A percentile compares a stretch with the other conserved stretches of the same genome.
phyloP scores from a whole-genome alignment of 345 rosid genomes.

The Mallotus nudiflorus region DNA sequence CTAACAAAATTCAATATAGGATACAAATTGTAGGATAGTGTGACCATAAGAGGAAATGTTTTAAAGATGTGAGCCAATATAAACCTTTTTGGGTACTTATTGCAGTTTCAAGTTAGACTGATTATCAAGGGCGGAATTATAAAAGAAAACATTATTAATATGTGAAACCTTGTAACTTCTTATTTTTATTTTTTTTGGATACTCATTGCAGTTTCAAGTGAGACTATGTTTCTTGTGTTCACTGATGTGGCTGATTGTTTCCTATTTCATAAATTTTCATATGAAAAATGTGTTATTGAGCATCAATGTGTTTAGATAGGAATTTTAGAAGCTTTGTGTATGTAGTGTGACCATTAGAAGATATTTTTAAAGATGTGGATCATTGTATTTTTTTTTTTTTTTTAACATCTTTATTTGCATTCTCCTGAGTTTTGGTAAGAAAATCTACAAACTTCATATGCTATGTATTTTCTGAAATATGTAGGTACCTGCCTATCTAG shows the following conservation, averaged over 20 bases:
- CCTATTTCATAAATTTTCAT: background rate
- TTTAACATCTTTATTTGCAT: background rate
- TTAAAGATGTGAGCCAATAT: background rate
- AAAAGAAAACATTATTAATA: too few species aligned
- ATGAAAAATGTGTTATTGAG: background rate
- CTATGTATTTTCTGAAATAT: background rate
- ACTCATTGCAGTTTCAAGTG: background rate
- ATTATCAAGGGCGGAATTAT: too few species aligned
- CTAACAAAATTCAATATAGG: background rate
- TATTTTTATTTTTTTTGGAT: background rate
- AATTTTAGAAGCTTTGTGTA: too few species aligned
- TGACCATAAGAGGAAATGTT: background rate
- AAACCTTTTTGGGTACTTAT: too few species aligned
- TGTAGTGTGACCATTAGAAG: too few species aligned
- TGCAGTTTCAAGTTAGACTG: background rate
- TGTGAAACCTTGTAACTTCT: too few species aligned
- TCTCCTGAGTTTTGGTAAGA: background rate
- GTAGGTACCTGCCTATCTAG: constrained; percentile 82
- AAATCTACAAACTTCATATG: background rate
- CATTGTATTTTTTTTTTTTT: too few species aligned
- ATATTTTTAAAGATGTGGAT: too few species aligned
- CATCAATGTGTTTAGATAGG: too few species aligned
- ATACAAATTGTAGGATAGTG: background rate
- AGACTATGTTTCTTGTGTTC: background rate
- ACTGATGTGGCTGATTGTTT: background rate